These are phyloP conservation scores for Fraxinus velutina DNA, from an alignment of 305 asterid species.

Conservation along the genomic window DNA sequence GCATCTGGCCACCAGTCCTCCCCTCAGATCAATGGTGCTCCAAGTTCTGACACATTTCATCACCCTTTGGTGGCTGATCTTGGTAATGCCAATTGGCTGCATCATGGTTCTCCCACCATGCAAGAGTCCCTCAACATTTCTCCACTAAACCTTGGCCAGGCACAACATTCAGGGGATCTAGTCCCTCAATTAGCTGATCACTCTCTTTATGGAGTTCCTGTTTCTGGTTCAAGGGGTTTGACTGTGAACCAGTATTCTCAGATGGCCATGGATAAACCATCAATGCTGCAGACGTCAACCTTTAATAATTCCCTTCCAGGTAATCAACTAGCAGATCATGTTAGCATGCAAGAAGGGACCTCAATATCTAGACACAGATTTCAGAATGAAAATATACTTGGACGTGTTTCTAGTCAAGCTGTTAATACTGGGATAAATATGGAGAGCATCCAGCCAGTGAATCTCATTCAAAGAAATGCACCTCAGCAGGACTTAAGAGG, in stretches of 20 bases:
- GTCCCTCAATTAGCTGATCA: conserved; percentile 66
- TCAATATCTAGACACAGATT: conserved; percentile 46
- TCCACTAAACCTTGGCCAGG: conserved; percentile 51
- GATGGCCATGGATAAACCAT: conserved; percentile 42
- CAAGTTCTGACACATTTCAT: conserved; percentile 44
- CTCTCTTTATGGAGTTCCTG: conserved; percentile 82
- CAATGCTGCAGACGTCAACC: conserved; percentile 45
- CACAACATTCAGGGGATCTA: conserved; percentile 43
- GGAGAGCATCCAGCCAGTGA: conserved; percentile 47
- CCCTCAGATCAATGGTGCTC: conserved; percentile 39
- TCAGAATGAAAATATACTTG: conserved; percentile 48
- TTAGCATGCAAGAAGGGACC: conserved; percentile 40
- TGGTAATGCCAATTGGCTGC: conserved; percentile 62
- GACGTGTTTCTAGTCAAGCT: conserved; percentile 42
- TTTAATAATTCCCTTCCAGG: conserved; percentile 47
- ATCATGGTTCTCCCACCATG: conserved; percentile 48
- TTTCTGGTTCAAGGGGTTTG: conserved; percentile 67
- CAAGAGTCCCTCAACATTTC: conserved; percentile 54
- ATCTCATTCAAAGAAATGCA: conserved; percentile 42
- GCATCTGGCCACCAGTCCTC: conserved; percentile 55
- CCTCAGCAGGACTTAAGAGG: conserved; percentile 35
- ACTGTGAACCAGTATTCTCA: conserved; percentile 51
- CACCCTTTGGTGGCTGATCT: conserved; percentile 51
- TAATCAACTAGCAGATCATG: conserved; percentile 53
- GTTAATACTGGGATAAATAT: conserved; percentile 32